phyloP scores from a whole-genome alignment of 2,329 filamentous ascomycete species.

The Arthrocladium fulminans region DNA sequence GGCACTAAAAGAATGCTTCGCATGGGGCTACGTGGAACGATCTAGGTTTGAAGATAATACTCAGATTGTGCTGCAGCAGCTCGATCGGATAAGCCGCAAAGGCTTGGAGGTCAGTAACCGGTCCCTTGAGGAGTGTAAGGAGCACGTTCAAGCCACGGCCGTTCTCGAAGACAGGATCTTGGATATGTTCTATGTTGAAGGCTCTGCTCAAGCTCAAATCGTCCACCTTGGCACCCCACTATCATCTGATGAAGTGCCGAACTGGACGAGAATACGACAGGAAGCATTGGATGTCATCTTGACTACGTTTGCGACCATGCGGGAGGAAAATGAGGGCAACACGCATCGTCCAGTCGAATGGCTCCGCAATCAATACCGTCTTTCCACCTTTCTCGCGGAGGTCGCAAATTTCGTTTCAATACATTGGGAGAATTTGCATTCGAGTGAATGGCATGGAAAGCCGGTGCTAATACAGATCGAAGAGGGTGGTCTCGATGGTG shows the following conservation, averaged over 20 bases:
- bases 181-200: conserved; percentile 8
- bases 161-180: not conserved
- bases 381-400: conserved; percentile 9
- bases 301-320: conserved; percentile 2
- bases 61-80: not conserved
- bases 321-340: conserved; percentile 2
- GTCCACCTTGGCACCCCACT: not conserved
- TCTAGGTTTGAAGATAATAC: conserved; percentile 1
- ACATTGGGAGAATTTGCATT: conserved; percentile 10
- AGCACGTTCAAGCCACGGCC: conserved; percentile 5
- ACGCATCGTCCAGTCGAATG: conserved; percentile 12
- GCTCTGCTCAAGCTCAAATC: not conserved
- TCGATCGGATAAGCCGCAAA: not conserved
- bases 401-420: conserved; percentile 11
- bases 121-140: not conserved
- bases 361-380: conserved; percentile 15
- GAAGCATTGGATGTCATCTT: conserved; percentile 2
- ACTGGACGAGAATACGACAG: conserved; percentile 7
- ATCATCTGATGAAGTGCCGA: conserved; percentile 3
- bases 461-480: conserved; percentile 24
- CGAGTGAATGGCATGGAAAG: conserved; percentile 13
- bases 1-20: conserved; percentile 17
- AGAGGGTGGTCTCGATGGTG: conserved; percentile 19
- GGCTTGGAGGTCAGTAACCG: not conserved
- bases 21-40: conserved; percentile 18